A percentile compares a stretch with the other conserved stretches of the same genome.
Evolutionary conservation across 768 basidiomycete genomes (phyloP).

Genomic region (Scleroderma citrinum): DNA sequence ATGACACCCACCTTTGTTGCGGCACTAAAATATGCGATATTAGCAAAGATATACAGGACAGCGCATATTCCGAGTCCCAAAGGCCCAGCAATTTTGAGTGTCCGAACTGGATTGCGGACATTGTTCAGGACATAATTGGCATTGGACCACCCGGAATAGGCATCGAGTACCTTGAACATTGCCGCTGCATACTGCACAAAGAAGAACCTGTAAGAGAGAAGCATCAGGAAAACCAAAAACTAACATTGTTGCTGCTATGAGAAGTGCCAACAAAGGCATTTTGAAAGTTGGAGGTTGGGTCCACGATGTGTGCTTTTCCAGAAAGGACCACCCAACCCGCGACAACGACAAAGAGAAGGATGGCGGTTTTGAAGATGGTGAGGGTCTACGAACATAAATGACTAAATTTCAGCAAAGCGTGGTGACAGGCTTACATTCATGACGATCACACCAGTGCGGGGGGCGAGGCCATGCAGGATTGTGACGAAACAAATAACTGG

Average conservation of each 20-base stretch:
- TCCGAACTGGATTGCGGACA: conserved; percentile 52
- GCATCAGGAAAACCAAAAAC: not conserved
- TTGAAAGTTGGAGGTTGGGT: conserved; percentile 54
- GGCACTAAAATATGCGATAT: conserved; percentile 50
- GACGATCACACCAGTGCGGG: conserved; percentile 40
- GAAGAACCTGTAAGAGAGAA: not conserved
- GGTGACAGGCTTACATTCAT: conserved; percentile 43
- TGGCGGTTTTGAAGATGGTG: conserved; percentile 48
- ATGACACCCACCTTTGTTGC: conserved; percentile 15
- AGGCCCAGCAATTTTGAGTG: conserved; percentile 57
- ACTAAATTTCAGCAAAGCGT: not conserved
- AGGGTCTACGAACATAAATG: conserved; percentile 30
- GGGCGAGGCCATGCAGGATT: conserved; percentile 46
- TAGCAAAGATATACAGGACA: conserved; percentile 48
- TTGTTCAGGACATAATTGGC: conserved; percentile 58
- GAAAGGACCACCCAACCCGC: conserved; percentile 58
- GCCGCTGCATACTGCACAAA: conserved; percentile 48
- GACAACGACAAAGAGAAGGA: conserved; percentile 50
- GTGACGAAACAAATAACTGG: conserved; percentile 48
- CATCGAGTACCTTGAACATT: conserved; percentile 50
- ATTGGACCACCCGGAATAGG: conserved; percentile 48
- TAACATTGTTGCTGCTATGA: conserved; percentile 43
- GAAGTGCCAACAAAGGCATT: conserved; percentile 53
- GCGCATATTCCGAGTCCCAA: conserved; percentile 52
- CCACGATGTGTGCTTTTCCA: conserved; percentile 47